These are phyloP conservation scores for Vitis hybrid DNA, from an alignment of 177 flowering plant species.

Conservation along the genomic window DNA sequence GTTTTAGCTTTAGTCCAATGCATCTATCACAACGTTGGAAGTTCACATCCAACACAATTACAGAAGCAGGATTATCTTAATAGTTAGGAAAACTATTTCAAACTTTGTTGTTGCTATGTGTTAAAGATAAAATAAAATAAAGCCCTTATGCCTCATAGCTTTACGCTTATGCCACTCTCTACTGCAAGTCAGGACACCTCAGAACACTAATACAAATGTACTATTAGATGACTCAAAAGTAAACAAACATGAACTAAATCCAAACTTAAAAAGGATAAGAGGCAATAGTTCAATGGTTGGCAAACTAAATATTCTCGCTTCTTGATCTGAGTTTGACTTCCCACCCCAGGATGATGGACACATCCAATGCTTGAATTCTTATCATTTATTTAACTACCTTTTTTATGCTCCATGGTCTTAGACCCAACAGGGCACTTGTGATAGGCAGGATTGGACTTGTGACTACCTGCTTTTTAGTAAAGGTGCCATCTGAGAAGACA, in stretches of 20 bases:
- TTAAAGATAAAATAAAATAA: no score
- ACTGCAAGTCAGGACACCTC: no score
- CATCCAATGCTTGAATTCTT: not conserved
- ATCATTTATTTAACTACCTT: not conserved
- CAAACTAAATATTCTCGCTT: not conserved
- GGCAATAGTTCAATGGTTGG: not conserved
- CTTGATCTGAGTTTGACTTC: not conserved
- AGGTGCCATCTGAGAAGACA: not conserved
- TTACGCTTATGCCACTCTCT: no score
- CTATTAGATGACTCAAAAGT: not conserved
- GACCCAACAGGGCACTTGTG: not conserved
- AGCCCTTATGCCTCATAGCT: no score
- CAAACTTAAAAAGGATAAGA: not conserved
- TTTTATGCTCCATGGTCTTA: not conserved
- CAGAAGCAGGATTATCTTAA: no score
- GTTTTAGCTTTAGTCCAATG: no score
- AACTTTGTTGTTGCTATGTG: no score
- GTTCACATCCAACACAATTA: no score
- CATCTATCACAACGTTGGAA: no score
- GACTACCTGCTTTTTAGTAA: not conserved
- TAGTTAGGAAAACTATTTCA: no score
- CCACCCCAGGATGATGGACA: not conserved
- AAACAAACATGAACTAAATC: not conserved
- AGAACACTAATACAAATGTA: no score
- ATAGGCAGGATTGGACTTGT: not conserved